Evolutionary conservation across 2,329 filamentous ascomycete species (phyloP).

Genomic region (Sporothrix brunneoviolacea): DNA sequence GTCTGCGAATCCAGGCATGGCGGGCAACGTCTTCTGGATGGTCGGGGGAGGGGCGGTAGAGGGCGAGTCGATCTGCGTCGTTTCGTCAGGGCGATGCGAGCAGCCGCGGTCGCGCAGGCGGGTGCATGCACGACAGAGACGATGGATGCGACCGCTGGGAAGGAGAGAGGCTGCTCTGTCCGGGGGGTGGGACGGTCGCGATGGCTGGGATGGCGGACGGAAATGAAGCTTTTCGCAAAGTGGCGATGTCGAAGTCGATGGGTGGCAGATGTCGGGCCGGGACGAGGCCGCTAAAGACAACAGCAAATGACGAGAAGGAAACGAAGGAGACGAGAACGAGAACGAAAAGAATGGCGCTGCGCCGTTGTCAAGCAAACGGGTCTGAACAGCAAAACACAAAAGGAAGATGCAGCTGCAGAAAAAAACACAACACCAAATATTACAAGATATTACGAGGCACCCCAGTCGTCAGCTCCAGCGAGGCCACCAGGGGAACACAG

Average conservation of each 20-base stretch:
- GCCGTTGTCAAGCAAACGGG: slow-evolving; percentile 2
- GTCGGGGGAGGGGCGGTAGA: not conserved
- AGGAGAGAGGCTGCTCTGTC: too few species aligned
- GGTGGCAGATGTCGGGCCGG: too few species aligned
- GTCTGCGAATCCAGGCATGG: slow-evolving; percentile 84
- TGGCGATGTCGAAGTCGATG: too few species aligned
- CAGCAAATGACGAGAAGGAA: not conserved
- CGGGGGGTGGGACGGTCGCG: too few species aligned
- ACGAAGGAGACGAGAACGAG: not conserved
- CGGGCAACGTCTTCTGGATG: slow-evolving; percentile 25
- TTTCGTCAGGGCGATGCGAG: not conserved
- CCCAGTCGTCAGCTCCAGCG: not conserved
- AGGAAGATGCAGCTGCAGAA: slow-evolving; percentile 4
- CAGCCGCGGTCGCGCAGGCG: not conserved
- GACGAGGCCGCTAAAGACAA: not conserved
- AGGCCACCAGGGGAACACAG: not conserved
- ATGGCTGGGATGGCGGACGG: too few species aligned
- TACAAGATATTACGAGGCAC: not conserved
- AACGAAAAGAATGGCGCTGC: not conserved
- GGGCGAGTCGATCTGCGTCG: not conserved
- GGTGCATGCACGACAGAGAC: not conserved
- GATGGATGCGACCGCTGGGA: not conserved
- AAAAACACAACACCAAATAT: slow-evolving; percentile 1
- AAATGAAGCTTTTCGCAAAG: too few species aligned
- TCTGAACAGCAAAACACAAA: not conserved